Percentiles rank a stretch among this genome's conserved stretches.
Evolutionary conservation across 163 green algal species (phyloP).

Genomic region (Dunaliella salina): DNA sequence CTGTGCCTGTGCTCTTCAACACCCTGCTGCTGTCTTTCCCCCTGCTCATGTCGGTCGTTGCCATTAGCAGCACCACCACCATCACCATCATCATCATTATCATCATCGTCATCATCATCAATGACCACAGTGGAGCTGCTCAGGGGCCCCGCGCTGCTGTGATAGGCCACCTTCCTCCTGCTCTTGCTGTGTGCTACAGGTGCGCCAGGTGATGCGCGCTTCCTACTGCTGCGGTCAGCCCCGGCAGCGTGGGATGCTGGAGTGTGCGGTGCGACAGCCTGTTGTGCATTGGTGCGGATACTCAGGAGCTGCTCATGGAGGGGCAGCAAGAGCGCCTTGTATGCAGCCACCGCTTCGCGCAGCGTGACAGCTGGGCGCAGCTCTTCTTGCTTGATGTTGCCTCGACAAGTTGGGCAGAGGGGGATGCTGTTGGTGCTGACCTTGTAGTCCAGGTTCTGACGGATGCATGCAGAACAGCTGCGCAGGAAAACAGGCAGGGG

Average conservation of each 20-base stretch:
- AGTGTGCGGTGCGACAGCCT: too few relatives aligned
- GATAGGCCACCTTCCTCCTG: background rate
- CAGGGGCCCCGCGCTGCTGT: background rate
- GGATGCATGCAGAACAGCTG: slow-evolving; percentile 23
- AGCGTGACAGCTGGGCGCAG: background rate
- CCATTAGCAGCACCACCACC: background rate
- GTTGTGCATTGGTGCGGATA: background rate
- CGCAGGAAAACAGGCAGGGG: too few relatives aligned
- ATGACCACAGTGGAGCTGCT: background rate
- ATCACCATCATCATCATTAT: background rate
- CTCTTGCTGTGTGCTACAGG: background rate
- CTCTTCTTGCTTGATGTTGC: background rate
- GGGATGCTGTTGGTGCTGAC: background rate
- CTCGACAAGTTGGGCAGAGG: slow-evolving; percentile 16
- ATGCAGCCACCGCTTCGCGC: background rate
- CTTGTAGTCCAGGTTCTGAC: background rate
- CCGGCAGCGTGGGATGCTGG: too few relatives aligned
- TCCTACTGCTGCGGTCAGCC: background rate
- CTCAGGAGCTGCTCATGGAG: background rate
- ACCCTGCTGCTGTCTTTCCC: background rate
- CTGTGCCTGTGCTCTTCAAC: background rate
- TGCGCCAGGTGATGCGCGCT: background rate
- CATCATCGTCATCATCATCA: too few relatives aligned
- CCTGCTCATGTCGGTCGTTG: background rate
- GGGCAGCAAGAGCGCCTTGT: background rate